phyloP scores from a whole-genome alignment of 805 yeast species.

The Ogataea chonburiensis region DNA sequence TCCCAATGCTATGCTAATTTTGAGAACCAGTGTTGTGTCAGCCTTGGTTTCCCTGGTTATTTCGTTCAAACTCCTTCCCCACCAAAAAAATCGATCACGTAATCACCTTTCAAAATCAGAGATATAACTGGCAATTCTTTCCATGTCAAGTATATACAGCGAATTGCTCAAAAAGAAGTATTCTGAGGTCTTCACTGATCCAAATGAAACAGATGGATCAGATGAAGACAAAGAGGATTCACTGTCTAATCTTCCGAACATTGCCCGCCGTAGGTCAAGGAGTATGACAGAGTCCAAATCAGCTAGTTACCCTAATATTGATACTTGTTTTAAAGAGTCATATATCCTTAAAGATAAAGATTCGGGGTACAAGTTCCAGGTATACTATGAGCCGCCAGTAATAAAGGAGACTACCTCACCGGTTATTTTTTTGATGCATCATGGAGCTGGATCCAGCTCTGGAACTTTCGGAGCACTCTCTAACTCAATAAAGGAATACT shows the following conservation, averaged over 20 bases:
- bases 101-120: too few species aligned
- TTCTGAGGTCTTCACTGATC: too few species aligned
- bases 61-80: too few species aligned
- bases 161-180: background rate
- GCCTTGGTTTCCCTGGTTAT: too few species aligned
- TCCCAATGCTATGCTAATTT: too few species aligned
- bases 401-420: slow-evolving; percentile 40
- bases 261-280: background rate
- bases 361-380: slow-evolving; percentile 42
- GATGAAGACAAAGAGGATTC: background rate
- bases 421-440: slow-evolving; percentile 68
- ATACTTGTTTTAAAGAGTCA: slow-evolving; percentile 35
- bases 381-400: slow-evolving; percentile 55
- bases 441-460: slow-evolving; percentile 94
- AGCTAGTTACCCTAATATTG: slow-evolving; percentile 28
- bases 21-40: too few species aligned
- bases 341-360: slow-evolving; percentile 20
- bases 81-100: too few species aligned
- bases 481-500: slow-evolving; percentile 39
- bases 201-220: too few species aligned
- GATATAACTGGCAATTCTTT: background rate
- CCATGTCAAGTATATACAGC: too few species aligned
- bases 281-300: background rate
- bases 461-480: slow-evolving; percentile 67
- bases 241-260: background rate